Base-by-base conservation (phyloP, 2,329 filamentous ascomycete species). In the Metarhizium guizhouense region DNA sequence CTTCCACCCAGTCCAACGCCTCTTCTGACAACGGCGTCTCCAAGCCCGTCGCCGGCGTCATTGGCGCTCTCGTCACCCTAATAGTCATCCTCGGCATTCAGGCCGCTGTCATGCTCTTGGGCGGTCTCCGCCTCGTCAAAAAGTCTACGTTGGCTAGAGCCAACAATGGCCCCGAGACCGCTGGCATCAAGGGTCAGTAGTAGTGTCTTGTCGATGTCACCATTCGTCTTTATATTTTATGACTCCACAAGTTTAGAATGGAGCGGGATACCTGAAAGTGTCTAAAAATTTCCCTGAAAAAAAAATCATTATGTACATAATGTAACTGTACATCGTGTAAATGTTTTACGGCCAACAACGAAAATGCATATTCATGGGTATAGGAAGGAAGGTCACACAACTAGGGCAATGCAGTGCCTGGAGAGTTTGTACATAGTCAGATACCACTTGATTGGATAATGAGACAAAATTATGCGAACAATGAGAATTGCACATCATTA, bases 1-100 rank as follows among this genome's bases (percentile, higher is more conserved):
- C 65, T 25, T 61, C 63, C 6, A 43, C 53, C n/a, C 62, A 60
- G 58, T 59, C 61, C 45, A 59, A 63, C 20, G 48, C 50, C n/a
- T 62, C 60, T 58, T 57, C 59, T 42, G 59, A 63, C 20, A 68
- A 71, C 53, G 78, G 80, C 8, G 76, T 95, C 32, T 87, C 85
- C 52, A 82, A 77, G 42, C 78, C 82, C 6, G 83, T 92, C n/a
- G 90, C 88, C 0, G 90, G 90, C 53, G 89, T 93, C 5, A 91
- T 95, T 52, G 85, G 89, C 48, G 88, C 90, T 47, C 70, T 91
- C 60, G 76, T 88, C 42, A 80, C 80, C 0, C 68, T 83, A 5
- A 72, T 73, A 10, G 76, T 80, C 11, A 71, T 82, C 16, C 68
- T 80, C 45, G 73, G 70, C 14, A 42, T 76, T 20, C 71, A 78